Percentiles rank a stretch among this genome's conserved stretches.
Evolutionary conservation across 257 asterid genomes (phyloP).

Genomic region (Leptodermis oblonga): DNA sequence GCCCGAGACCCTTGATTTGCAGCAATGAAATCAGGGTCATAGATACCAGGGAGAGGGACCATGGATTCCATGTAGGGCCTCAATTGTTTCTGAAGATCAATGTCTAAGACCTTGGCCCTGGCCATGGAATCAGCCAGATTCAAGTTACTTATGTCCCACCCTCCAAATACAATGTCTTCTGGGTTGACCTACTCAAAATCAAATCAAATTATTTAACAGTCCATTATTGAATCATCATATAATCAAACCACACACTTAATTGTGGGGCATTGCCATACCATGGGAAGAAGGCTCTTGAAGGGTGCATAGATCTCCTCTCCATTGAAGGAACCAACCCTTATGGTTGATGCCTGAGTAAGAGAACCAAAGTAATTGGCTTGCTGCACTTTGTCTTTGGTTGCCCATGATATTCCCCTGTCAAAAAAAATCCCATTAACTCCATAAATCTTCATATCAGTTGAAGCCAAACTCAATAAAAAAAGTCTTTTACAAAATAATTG

Average conservation of each 20-base stretch:
- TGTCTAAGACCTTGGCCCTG: conserved; percentile 81
- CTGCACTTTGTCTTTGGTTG: conserved; percentile 89
- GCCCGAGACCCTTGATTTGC: conserved; percentile 97
- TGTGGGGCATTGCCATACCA: conserved; percentile 43
- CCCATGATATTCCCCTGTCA: conserved; percentile 99
- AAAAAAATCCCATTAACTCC: conserved; percentile 20
- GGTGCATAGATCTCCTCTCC: conserved; percentile 99
- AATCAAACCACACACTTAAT: background rate
- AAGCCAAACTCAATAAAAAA: conserved; percentile 15
- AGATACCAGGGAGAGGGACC: conserved; percentile 99
- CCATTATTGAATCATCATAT: background rate
- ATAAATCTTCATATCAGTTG: conserved; percentile 8
- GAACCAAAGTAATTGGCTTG: conserved; percentile 95
- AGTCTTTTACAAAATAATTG: background rate
- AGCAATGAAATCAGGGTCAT: conserved; percentile 93
- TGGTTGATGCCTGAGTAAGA: conserved; percentile 85
- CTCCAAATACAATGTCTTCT: conserved; percentile 88
- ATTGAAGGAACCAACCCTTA: conserved; percentile 88
- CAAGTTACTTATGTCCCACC: conserved; percentile 98
- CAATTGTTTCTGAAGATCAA: conserved; percentile 91
- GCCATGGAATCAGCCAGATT: conserved; percentile 97
- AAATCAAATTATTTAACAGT: conserved; percentile 14
- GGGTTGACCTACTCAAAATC: conserved; percentile 68
- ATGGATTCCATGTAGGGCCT: conserved; percentile 97
- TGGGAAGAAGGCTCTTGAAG: conserved; percentile 91